phyloP scores from a whole-genome alignment of 495 filamentous ascomycete genomes.

The Talaromyces adpressus region DNA sequence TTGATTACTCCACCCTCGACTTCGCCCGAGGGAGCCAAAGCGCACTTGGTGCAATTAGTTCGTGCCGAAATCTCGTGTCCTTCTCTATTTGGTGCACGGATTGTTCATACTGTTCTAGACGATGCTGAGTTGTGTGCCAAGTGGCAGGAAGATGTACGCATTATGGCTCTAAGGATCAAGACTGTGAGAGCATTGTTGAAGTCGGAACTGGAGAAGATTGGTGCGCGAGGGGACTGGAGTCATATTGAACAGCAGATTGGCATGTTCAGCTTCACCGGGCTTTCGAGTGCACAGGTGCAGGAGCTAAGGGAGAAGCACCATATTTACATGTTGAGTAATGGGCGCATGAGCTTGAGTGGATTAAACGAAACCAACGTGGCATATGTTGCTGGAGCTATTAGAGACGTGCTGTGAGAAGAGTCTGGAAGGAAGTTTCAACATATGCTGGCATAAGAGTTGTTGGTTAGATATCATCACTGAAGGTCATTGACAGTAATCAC shows the following conservation, averaged over 20 bases:
- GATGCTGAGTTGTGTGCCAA: slow-evolving; percentile 13
- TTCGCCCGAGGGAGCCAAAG: slow-evolving; percentile 9
- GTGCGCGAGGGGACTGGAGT: slow-evolving; percentile 21
- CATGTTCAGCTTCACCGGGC: slow-evolving; percentile 30
- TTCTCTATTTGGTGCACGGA: slow-evolving; percentile 23
- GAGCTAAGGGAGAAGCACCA: slow-evolving; percentile 19
- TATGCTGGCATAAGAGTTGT: no score
- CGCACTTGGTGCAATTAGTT: slow-evolving; percentile 13
- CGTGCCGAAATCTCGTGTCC: slow-evolving; percentile 25
- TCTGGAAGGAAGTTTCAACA: background rate
- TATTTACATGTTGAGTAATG: slow-evolving; percentile 20
- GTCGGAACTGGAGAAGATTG: slow-evolving; percentile 12
- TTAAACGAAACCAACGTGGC: slow-evolving; percentile 19
- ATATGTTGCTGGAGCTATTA: slow-evolving; percentile 21
- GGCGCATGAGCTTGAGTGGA: slow-evolving; percentile 26
- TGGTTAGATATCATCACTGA: no score
- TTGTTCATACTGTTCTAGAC: slow-evolving; percentile 24
- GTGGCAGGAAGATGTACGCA: slow-evolving; percentile 30
- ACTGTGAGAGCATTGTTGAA: slow-evolving; percentile 17
- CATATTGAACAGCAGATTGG: slow-evolving; percentile 26
- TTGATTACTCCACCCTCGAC: slow-evolving; percentile 10
- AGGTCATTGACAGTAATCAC: no score
- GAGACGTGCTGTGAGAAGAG: slow-evolving; percentile 3
- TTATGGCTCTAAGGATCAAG: slow-evolving; percentile 25
- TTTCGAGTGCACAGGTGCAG: slow-evolving; percentile 15